Conservation (phyloP, 2,329 filamentous ascomycete genomes). For the Cytospora schulzeri region DNA sequence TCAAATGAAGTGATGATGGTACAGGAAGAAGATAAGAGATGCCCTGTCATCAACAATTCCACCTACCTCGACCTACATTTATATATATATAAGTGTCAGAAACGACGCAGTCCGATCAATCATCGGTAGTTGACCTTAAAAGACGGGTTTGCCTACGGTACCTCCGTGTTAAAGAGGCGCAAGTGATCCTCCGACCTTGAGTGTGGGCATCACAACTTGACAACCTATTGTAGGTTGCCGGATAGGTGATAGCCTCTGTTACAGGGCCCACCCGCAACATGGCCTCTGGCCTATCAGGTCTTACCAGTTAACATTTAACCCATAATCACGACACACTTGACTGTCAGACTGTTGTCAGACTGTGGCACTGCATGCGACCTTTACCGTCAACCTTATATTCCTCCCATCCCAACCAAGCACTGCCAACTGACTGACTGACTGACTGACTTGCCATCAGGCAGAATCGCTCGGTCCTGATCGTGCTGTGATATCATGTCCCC, state of each 20-base stretch:
- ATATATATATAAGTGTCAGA: not conserved
- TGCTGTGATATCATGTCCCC: no score
- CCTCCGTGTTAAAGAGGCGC: no score
- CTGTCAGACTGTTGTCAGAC: no score
- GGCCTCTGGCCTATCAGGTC: not conserved
- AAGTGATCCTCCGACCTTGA: not conserved
- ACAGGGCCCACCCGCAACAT: not conserved
- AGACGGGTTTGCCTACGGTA: not conserved
- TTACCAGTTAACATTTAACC: no score
- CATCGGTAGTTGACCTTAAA: no score
- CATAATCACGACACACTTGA: no score
- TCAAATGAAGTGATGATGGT: not conserved
- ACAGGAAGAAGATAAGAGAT: not conserved
- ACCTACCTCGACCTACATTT: not conserved
- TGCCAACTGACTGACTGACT: no score
- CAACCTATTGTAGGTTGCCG: not conserved
- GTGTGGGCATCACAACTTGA: not conserved
- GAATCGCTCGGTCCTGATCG: slow-evolving; percentile 5
- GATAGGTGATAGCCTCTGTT: not conserved
- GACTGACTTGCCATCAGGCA: slow-evolving; percentile 1
- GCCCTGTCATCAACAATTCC: no score
- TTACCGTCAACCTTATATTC: slow-evolving; percentile 1
- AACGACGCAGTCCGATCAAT: no score
- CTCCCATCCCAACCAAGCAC: not conserved
- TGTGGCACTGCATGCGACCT: no score